Conservation (phyloP, 148 eudicot genomes). For the Linanthus parryae region DNA sequence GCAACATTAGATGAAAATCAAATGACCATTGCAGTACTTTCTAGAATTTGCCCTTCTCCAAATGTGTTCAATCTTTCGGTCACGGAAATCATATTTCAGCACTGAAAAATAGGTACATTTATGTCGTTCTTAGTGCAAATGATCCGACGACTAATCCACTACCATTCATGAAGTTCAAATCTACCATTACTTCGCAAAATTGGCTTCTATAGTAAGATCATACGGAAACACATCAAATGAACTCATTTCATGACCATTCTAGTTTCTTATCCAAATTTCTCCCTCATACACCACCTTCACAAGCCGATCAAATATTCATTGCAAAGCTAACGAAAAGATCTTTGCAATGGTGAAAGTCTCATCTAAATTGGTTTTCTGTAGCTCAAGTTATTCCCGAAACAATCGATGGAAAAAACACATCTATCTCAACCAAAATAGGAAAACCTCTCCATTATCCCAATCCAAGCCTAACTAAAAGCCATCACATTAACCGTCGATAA, state of each 20-base stretch:
- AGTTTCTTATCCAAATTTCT: slow-evolving; percentile 27
- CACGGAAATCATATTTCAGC: too few species aligned
- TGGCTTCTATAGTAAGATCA: not conserved
- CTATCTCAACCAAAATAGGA: not conserved
- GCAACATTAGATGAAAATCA: too few species aligned
- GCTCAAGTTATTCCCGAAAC: slow-evolving; percentile 14
- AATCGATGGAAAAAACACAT: slow-evolving; percentile 44
- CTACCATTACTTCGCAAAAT: slow-evolving; percentile 6
- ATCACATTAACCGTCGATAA: slow-evolving; percentile 30
- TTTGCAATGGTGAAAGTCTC: slow-evolving; percentile 16
- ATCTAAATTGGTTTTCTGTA: slow-evolving; percentile 11
- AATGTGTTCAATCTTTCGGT: too few species aligned
- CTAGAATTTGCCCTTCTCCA: too few species aligned
- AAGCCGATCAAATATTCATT: slow-evolving; percentile 15
- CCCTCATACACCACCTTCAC: slow-evolving; percentile 11
- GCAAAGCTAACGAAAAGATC: slow-evolving; percentile 38
- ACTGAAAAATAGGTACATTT: too few species aligned
- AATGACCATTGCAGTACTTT: too few species aligned
- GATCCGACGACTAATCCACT: slow-evolving; percentile 14
- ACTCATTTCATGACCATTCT: slow-evolving; percentile 32
- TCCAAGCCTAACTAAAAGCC: not conserved
- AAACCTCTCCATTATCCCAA: slow-evolving; percentile 9
- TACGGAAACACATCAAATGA: slow-evolving; percentile 21
- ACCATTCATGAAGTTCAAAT: too few species aligned
- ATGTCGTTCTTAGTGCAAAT: slow-evolving; percentile 14